Evolutionary conservation across 306 rosid genomes (phyloP).

Genomic region (Macrotyloma uniflorum): DNA sequence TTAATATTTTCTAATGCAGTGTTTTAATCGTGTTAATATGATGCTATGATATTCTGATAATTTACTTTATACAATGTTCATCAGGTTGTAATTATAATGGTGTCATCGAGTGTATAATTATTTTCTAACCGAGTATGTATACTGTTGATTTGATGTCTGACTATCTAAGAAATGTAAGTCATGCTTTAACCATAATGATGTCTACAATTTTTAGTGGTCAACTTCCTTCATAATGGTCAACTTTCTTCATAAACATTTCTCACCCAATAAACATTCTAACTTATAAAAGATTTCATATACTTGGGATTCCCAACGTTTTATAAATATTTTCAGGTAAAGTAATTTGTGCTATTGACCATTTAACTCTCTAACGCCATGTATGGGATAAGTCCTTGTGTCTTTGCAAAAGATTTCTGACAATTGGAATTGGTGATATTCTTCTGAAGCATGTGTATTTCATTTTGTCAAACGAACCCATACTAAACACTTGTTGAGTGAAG

Average conservation of each 20-base stretch:
- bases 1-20: slow-evolving; percentile 23
- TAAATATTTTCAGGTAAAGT: background rate
- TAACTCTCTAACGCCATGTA: background rate
- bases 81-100: background rate
- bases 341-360: background rate
- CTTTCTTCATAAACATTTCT: too few species aligned
- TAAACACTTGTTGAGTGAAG: background rate
- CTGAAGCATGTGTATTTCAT: background rate
- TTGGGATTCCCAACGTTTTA: background rate
- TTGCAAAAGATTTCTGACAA: background rate
- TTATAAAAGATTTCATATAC: background rate
- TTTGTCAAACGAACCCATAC: background rate
- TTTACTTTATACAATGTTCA: background rate
- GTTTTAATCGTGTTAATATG: slow-evolving; percentile 10
- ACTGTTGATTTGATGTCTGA: slow-evolving; percentile 17
- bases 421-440: background rate
- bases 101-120: background rate
- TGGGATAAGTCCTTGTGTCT: background rate
- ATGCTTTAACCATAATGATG: slow-evolving; percentile 1
- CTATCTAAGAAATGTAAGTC: background rate
- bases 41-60: background rate
- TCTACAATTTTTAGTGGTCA: background rate
- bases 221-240: too few species aligned
- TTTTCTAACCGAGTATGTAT: slow-evolving; percentile 6
- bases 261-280: background rate